Base-by-base conservation (phyloP, 495 filamentous ascomycete species). In the Aspergillus sparsus region DNA sequence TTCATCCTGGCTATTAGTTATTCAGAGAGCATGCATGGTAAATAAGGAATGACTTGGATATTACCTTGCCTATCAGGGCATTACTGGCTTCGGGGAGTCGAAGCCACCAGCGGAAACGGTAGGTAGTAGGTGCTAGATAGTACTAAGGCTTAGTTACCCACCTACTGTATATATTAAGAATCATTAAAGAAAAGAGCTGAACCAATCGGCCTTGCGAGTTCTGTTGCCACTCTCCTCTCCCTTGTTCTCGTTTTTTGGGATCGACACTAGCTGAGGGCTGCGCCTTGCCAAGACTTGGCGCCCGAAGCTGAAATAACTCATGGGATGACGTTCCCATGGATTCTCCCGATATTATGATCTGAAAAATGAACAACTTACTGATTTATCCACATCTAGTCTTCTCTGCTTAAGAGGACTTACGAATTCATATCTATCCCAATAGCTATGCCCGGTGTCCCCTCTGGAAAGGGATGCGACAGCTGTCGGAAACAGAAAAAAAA, bases 401-500 rank as follows among this genome's bases (percentile, higher is more conserved):
- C 21, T 27, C 21, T 27, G 21, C 3, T 27, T 41, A n/a, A 41
- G 44, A 47, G 18, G 44, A 7, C 16, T 18, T 21, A 41, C 39
- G 15, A 6, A 8, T 13, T 42, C 39, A 4, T 5, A 42, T 5
- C 10, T 3, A 21, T 47, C 4, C 15, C 32, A 12, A 27, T 47
- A 13, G 55, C 49, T 4, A 84, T 84, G 81, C 80, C 80, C 0
- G 80, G 81, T 7, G 80, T 83, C 12, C 78, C 77, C 9, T 73
- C 75, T 6, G 74, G 77, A 33, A 72, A 73, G 58, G 79, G 74
- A 27, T 84, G 81, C 57, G 76, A 82, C 33, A 74, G 65, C 7
- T 84, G 80, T 63, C 78, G 80, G 33, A 74, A 76, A 51, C 75
- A 77, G 55, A 84, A 82, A 71, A 83, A 84, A 67, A 82, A 82